Conservation (phyloP, 2,329 filamentous ascomycete species). For the Botrytis squamosa region DNA sequence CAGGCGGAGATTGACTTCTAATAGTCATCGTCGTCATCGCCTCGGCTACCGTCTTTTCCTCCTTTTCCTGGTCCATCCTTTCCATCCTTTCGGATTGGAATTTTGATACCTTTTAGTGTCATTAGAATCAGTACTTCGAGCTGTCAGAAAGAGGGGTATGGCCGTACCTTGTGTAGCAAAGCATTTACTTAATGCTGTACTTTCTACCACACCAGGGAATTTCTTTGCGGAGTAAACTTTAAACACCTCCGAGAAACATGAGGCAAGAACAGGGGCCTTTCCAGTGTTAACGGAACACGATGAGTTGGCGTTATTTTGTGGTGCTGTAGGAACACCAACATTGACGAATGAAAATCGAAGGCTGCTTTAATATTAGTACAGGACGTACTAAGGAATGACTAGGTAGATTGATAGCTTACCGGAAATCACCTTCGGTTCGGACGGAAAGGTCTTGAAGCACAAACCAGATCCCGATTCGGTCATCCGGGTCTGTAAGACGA, state of each 20-base stretch:
- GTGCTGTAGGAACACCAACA: slow-evolving; percentile 55
- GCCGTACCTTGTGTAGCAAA: slow-evolving; percentile 91
- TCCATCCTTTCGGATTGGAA: slow-evolving; percentile 89
- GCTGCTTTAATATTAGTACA: slow-evolving; percentile 40
- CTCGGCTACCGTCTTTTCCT: slow-evolving; percentile 33
- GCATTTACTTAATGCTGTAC: slow-evolving; percentile 83
- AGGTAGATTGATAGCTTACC: slow-evolving; percentile 54
- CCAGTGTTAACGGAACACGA: slow-evolving; percentile 64
- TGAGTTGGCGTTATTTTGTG: slow-evolving; percentile 35
- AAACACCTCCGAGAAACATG: slow-evolving; percentile 83
- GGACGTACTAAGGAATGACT: slow-evolving; percentile 3
- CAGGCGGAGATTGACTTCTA: neutral
- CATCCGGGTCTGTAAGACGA: slow-evolving; percentile 72
- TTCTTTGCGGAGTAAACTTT: slow-evolving; percentile 97
- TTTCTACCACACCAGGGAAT: slow-evolving; percentile 95
- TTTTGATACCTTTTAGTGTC: slow-evolving; percentile 42
- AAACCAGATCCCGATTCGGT: slow-evolving; percentile 92
- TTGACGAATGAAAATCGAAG: slow-evolving; percentile 78
- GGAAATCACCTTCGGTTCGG: slow-evolving; percentile 84
- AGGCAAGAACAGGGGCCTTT: slow-evolving; percentile 78
- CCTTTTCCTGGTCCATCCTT: slow-evolving; percentile 63
- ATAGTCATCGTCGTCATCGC: slow-evolving; percentile 33
- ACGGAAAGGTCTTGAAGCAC: slow-evolving; percentile 94
- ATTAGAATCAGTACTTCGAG: neutral
- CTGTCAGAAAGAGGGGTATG: neutral